Evolutionary conservation across 139 green algal species (phyloP).

Genomic region (Chlorella sp.): DNA sequence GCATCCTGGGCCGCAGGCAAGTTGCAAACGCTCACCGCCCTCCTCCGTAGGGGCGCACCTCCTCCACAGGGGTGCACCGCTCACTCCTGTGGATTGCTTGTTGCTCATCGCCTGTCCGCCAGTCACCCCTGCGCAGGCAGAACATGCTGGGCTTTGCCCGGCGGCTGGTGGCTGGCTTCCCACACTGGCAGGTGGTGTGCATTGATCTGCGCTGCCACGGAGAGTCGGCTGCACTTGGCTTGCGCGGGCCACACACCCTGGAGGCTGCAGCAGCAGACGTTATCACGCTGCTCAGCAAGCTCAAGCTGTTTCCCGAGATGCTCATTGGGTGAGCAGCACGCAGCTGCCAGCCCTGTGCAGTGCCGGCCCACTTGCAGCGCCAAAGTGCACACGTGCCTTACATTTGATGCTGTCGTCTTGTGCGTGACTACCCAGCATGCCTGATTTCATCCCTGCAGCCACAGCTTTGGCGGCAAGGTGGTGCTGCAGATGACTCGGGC

Average conservation of each 20-base stretch:
- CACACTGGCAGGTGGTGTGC: slow-evolving; percentile 80
- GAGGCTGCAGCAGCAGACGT: slow-evolving; percentile 77
- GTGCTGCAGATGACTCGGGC: slow-evolving; percentile 92
- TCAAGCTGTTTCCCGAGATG: slow-evolving; percentile 89
- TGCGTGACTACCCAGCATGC: no score
- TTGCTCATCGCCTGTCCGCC: no score
- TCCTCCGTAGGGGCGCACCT: no score
- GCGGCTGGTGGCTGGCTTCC: slow-evolving; percentile 79
- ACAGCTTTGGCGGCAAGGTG: slow-evolving; percentile 95
- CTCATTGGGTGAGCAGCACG: slow-evolving; percentile 77
- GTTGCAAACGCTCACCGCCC: no score
- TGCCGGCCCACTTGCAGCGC: no score
- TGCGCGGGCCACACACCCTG: slow-evolving; percentile 66
- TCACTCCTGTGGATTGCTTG: no score
- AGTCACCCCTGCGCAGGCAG: slow-evolving; percentile 27
- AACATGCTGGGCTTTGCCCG: slow-evolving; percentile 89
- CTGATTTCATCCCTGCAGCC: slow-evolving; percentile 16
- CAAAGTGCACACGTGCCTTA: no score
- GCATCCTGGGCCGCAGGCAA: slow-evolving; percentile 74
- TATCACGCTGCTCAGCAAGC: slow-evolving; percentile 74
- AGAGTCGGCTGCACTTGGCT: slow-evolving; percentile 64
- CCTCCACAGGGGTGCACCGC: no score
- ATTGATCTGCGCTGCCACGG: slow-evolving; percentile 96
- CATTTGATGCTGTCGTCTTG: no score
- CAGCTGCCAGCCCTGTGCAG: no score